Evolutionary conservation across 768 basidiomycete genomes (phyloP).

Genomic region (Termitomyces sp.): DNA sequence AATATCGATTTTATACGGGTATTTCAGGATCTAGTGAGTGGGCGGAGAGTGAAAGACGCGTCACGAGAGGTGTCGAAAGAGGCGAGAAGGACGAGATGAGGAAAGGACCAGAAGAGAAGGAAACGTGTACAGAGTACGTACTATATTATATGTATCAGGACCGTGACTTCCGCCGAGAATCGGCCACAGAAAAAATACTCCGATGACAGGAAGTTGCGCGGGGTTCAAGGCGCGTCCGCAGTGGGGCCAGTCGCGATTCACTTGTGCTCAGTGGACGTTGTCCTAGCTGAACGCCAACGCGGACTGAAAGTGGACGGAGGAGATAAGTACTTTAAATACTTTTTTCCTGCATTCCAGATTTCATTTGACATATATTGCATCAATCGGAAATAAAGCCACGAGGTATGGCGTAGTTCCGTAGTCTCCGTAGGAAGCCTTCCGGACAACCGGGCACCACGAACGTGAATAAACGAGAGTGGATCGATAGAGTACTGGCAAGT

Average conservation of each 20-base stretch:
- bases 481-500: neutral
- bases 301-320: neutral
- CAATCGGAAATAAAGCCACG: conserved; percentile 16
- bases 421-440: conserved; percentile 5
- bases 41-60: neutral
- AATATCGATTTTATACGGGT: neutral
- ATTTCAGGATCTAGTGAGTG: neutral
- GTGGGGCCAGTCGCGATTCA: neutral
- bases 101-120: neutral
- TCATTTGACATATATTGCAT: conserved; percentile 4
- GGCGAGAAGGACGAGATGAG: neutral
- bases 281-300: neutral
- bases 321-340: neutral
- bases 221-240: neutral
- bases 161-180: neutral
- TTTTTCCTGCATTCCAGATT: neutral
- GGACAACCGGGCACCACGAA: neutral
- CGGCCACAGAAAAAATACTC: conserved; percentile 4
- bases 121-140: conserved; percentile 1
- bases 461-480: neutral
- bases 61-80: neutral
- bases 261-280: neutral
- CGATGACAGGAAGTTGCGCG: neutral
- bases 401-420: conserved; percentile 7
- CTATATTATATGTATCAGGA: conserved; percentile 5